Base-by-base conservation (phyloP, 768 basidiomycete species). In the Macrolepiota albuminosa region DNA sequence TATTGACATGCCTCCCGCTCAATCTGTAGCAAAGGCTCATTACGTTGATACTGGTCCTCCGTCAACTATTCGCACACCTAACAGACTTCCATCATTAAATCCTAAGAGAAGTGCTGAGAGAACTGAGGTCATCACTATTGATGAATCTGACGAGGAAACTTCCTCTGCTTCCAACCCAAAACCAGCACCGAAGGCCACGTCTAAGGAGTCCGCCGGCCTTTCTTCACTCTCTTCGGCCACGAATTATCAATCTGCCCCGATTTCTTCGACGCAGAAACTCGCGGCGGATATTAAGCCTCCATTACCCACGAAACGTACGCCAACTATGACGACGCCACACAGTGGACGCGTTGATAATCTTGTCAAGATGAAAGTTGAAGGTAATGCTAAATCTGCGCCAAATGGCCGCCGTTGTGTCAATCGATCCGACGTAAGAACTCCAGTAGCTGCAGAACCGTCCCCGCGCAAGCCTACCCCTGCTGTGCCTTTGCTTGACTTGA, bases 101-200 rank as follows among this genome's bases (percentile, higher is more conserved):
- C 0, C 24, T 26, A 21, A 54, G 34, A 47, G 14, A 16, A 37
- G 31, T n/a, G 2, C 42, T 42, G 9, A 43, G 33, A 33, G 33
- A 43, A 16, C 24, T 46, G 36, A 47, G 8, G 26, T 59, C 36
- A 59, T 59, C 24, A 46, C 26, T n/a, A n/a, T 60, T 18, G 37
- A 40, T 34, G 57, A 58, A 34, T 60, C 59, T 16, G 59, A 60
- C 16, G 59, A 60, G 11, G 54, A 48, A 29, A 42, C 26, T 34
- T 48, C 51, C 34, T 47, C 39, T 21, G 36, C 24, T 39, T 47
- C 52, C 10, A 37, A 43, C 26, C 6, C 24, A n/a, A 18, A 48
- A 18, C 9, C 18, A 48, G n/a, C 13, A 37, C 16, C 26, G 9
- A 31, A 48, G 6, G 16, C 7, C 6, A 13, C n/a, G 18, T 54